These are phyloP conservation scores for Schoenoplectus triqueter DNA, from an alignment of 202 grass and related monocot genomes.

Conservation along the genomic window DNA sequence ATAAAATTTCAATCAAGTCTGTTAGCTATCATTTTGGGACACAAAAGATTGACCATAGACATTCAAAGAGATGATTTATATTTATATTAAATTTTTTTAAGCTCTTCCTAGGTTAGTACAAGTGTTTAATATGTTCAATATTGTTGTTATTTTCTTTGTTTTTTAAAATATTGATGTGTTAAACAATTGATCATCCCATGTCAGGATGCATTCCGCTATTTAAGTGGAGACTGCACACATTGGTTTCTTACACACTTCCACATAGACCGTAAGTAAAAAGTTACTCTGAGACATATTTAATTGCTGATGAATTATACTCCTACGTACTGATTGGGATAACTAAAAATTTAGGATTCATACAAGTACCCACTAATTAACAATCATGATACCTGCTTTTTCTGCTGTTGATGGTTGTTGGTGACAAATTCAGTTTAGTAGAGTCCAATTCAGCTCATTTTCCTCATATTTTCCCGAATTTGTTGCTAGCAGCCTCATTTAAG, in stretches of 20 bases:
- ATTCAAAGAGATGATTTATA: conserved; percentile 10
- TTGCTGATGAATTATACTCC: conserved; percentile 6
- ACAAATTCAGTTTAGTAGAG: neutral
- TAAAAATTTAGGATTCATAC: neutral
- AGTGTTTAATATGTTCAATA: neutral
- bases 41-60: conserved; percentile 19
- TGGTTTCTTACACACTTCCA: conserved; percentile 99
- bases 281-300: conserved; percentile 6
- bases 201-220: conserved; percentile 94
- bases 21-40: conserved; percentile 21
- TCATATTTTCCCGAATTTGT: conserved; percentile 12
- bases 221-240: conserved; percentile 80
- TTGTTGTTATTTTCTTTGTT: neutral
- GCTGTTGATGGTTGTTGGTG: conserved; percentile 6
- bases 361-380: conserved; percentile 11
- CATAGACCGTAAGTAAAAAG: conserved; percentile 76
- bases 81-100: conserved; percentile 6
- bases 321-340: neutral
- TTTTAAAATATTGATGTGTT: neutral
- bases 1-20: conserved; percentile 12
- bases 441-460: conserved; percentile 9
- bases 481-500: conserved; percentile 6
- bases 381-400: conserved; percentile 14
- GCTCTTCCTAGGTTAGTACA: neutral
- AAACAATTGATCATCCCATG: conserved; percentile 43